phyloP scores from a whole-genome alignment of 179 eudicot genomes.

The Silene coronaria region DNA sequence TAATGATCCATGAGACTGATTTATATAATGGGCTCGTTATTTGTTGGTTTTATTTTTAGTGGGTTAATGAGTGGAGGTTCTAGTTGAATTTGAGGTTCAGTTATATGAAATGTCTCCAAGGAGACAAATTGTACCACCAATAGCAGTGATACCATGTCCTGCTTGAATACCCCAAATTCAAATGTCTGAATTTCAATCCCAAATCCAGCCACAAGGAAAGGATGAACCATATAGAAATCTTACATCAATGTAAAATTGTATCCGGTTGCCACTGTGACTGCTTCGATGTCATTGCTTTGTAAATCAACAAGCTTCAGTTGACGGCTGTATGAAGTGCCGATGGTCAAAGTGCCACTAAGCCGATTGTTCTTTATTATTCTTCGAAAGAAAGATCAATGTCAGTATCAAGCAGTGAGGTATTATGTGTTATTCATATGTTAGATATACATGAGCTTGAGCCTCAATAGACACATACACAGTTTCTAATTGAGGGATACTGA shows the following conservation, averaged over 20 bases:
- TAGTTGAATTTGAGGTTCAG: no score
- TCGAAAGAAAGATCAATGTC: slow-evolving; percentile 9
- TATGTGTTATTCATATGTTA: background rate
- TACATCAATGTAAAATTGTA: slow-evolving; percentile 28
- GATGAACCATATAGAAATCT: slow-evolving; percentile 1
- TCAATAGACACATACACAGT: slow-evolving; percentile 41
- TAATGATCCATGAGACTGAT: no score
- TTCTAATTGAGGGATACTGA: slow-evolving; percentile 47
- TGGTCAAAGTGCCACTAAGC: slow-evolving; percentile 32
- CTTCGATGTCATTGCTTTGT: slow-evolving; percentile 39
- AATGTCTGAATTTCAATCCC: background rate
- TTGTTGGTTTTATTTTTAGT: no score
- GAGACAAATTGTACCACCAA: background rate
- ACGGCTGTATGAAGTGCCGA: slow-evolving; percentile 37
- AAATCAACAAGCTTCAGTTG: slow-evolving; percentile 43
- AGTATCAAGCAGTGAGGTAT: background rate
- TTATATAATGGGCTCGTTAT: background rate
- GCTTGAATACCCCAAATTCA: background rate
- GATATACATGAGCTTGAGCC: background rate
- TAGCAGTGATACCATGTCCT: background rate
- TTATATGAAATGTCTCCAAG: background rate
- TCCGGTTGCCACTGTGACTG: slow-evolving; percentile 11
- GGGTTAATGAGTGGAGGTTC: no score
- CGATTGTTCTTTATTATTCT: slow-evolving; percentile 40
- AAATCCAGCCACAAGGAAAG: slow-evolving; percentile 22